Base-by-base conservation (phyloP, 176 grass and related monocot genomes). In the Pontederia paniculata region DNA sequence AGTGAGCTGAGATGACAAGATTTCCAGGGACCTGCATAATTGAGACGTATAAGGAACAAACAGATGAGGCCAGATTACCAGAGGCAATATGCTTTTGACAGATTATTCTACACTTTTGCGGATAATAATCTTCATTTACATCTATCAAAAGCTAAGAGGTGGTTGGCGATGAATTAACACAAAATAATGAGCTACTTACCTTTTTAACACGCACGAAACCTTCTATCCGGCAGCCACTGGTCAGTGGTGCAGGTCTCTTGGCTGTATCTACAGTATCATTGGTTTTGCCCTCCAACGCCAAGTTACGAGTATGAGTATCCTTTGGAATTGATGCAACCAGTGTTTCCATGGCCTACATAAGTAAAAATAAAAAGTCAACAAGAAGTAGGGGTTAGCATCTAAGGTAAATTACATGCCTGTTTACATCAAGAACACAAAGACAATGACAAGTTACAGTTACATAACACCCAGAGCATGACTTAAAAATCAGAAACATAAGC, bases 191-290 rank as follows among this genome's bases (percentile, higher is more conserved):
- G 16, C 58, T 54, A 43, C 54, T 62, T 76, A 88, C 94, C 94
- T 89, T 98, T 74, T 98, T 98, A 10, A 88, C 87, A 37, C 80
- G 73, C 55, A 98, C 87, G 80, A 98, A 98, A 66, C 94, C 94
- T 84, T 98, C 94, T 41, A 98, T 77, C 71, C 83, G 83, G 56
- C 94, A 93, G 53, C 94, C 94, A 53, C 94, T 72, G 1, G 94
- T 77, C 75, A 88, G 73, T 21, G 94, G 94, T 70, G 94, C 94
- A 66, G 87, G 94, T 0, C 83, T 77, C 48, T 98, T 98, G 50
- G 86, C 62, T 69, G 79, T 72, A 77, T 80, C 70, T 67, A 55
- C 44, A 23, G 87, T 84, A 62, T 80, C 79, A 59, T 82, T 82
- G n/a, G 87, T 84, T 70, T 88, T 84, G 48, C 88, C 80, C 48